Percentiles rank a stretch among this genome's conserved stretches.
These are phyloP conservation scores for Rhizopus sp. DNA, from an alignment of 371 early-diverging fungal genomes.

Conservation along the genomic window DNA sequence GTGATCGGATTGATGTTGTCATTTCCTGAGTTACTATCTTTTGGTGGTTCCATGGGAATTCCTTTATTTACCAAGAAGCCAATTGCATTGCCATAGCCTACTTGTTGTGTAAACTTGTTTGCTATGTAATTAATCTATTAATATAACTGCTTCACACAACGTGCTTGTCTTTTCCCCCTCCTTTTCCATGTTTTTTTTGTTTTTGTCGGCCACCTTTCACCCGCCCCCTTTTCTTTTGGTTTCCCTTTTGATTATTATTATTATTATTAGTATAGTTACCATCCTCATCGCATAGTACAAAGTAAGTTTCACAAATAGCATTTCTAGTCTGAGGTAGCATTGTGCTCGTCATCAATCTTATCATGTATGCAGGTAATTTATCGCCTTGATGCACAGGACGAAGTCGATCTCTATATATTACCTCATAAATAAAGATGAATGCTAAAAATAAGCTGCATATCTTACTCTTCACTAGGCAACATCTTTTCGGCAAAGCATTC, in stretches of 20 bases:
- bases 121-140: slow-evolving; percentile 43
- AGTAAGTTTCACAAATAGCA: slow-evolving; percentile 73
- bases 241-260: neutral
- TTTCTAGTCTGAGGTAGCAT: slow-evolving; percentile 65
- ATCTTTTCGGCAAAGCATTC: slow-evolving; percentile 37
- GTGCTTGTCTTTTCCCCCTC: neutral
- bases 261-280: slow-evolving; percentile 56
- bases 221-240: neutral
- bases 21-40: slow-evolving; percentile 7
- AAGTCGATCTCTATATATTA: slow-evolving; percentile 63
- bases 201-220: slow-evolving; percentile 4
- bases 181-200: neutral
- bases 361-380: slow-evolving; percentile 64
- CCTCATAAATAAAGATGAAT: neutral
- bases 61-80: slow-evolving; percentile 81
- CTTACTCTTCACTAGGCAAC: slow-evolving; percentile 70
- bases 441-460: slow-evolving; percentile 5
- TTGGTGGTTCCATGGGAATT: slow-evolving; percentile 49
- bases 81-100: slow-evolving; percentile 93
- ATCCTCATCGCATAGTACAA: slow-evolving; percentile 76
- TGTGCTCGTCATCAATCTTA: slow-evolving; percentile 75
- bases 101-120: slow-evolving; percentile 66
- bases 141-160: too few relatives aligned
- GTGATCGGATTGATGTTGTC: slow-evolving; percentile 83
- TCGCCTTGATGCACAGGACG: slow-evolving; percentile 76